Percentiles rank a stretch among this genome's conserved stretches.
Conservation (phyloP, 2,329 filamentous ascomycete species). For the Reticulascus tulasneorum region DNA sequence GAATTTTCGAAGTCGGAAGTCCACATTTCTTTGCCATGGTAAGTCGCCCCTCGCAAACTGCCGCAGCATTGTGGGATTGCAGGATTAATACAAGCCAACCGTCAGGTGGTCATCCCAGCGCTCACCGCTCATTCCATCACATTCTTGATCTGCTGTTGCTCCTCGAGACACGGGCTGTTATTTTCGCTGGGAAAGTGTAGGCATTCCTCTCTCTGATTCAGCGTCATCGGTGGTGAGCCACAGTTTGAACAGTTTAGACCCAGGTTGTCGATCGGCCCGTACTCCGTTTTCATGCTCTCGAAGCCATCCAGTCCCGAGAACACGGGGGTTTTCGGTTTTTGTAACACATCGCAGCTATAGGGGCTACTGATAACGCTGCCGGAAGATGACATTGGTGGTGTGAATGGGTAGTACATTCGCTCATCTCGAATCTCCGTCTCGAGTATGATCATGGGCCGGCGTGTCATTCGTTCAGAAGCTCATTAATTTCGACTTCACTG, state of each 20-base stretch:
- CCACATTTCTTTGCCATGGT: too few relatives aligned
- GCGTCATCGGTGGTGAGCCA: slow-evolving; percentile 81
- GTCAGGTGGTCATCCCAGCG: too few relatives aligned
- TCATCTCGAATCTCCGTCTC: slow-evolving; percentile 68
- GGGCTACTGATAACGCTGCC: slow-evolving; percentile 86
- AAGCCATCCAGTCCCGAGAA: slow-evolving; percentile 69
- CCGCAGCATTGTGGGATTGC: too few relatives aligned
- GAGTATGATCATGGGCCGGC: slow-evolving; percentile 71
- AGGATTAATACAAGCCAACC: too few relatives aligned
- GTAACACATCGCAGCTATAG: slow-evolving; percentile 69
- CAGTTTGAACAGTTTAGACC: slow-evolving; percentile 74
- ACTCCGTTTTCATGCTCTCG: slow-evolving; percentile 62
- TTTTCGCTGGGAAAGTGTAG: too few relatives aligned
- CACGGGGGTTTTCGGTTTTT: slow-evolving; percentile 78
- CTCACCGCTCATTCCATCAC: too few relatives aligned
- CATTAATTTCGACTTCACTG: too few relatives aligned
- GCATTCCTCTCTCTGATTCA: too few relatives aligned
- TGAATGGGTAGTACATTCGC: slow-evolving; percentile 75
- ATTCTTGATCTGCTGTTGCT: too few relatives aligned
- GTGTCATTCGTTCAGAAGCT: slow-evolving; percentile 60
- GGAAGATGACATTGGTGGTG: slow-evolving; percentile 79
- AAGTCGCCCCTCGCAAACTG: too few relatives aligned
- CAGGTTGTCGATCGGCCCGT: slow-evolving; percentile 70
- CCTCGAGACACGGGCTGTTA: too few relatives aligned
- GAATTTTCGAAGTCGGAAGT: too few relatives aligned